Conservation (phyloP, 1,139 yeast species). For the Meyerozyma athensensis region DNA sequence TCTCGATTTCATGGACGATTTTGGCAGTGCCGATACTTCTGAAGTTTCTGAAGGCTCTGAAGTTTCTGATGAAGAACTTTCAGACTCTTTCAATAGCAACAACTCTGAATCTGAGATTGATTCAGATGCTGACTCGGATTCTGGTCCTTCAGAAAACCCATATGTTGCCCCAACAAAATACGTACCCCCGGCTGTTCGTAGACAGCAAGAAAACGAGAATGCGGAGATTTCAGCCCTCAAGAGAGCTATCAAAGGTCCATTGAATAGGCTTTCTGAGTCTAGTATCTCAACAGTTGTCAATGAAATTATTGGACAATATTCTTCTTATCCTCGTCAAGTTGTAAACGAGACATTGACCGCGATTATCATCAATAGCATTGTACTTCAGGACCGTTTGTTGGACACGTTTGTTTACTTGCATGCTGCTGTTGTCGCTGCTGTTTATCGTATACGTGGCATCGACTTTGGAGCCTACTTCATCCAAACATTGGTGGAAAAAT, state of each 20-base stretch:
- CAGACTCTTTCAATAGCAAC: slow-evolving; percentile 14
- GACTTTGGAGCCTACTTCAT: slow-evolving; percentile 88
- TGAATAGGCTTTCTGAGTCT: slow-evolving; percentile 84
- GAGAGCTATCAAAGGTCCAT: slow-evolving; percentile 67
- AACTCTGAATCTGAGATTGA: slow-evolving; percentile 19
- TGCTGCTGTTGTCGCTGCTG: slow-evolving; percentile 70
- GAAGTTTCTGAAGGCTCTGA: slow-evolving; percentile 11
- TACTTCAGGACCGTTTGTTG: slow-evolving; percentile 57
- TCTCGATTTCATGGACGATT: slow-evolving; percentile 50
- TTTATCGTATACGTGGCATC: slow-evolving; percentile 75
- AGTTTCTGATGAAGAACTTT: slow-evolving; percentile 19
- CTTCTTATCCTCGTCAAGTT: slow-evolving; percentile 65
- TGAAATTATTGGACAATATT: slow-evolving; percentile 61
- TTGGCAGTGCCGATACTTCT: slow-evolving; percentile 16
- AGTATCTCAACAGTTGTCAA: slow-evolving; percentile 67
- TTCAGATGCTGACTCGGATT: slow-evolving; percentile 19
- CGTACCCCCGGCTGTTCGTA: slow-evolving; percentile 81
- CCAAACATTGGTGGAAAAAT: slow-evolving; percentile 70
- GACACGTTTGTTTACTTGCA: slow-evolving; percentile 80
- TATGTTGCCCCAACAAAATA: slow-evolving; percentile 67
- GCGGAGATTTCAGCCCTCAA: slow-evolving; percentile 50
- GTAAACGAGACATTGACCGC: slow-evolving; percentile 67
- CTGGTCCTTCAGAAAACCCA: slow-evolving; percentile 60
- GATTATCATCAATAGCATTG: slow-evolving; percentile 62
- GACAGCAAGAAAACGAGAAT: slow-evolving; percentile 45